phyloP scores from a whole-genome alignment of 1,139 yeast genomes.

The Hyphopichia khmerensis region DNA sequence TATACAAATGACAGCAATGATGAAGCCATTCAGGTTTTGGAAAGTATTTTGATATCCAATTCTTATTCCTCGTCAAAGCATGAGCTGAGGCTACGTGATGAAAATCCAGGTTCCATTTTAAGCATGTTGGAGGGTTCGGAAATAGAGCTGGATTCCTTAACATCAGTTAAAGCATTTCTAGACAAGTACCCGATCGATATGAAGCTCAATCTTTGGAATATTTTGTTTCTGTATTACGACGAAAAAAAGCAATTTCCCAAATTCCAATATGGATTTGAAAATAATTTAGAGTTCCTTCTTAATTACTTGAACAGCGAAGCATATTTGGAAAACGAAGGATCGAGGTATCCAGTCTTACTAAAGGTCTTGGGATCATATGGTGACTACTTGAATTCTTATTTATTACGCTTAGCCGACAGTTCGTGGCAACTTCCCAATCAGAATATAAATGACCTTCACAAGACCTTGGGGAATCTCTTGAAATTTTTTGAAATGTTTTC shows the following conservation, averaged over 20 bases:
- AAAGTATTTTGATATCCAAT: conserved; percentile 43
- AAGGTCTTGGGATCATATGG: conserved; percentile 34
- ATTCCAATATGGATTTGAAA: conserved; percentile 56
- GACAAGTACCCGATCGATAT: conserved; percentile 63
- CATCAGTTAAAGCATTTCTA: conserved; percentile 60
- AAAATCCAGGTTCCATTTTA: conserved; percentile 2
- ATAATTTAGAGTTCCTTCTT: conserved; percentile 36
- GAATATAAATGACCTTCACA: not conserved
- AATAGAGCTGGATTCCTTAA: conserved; percentile 22
- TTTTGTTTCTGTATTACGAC: conserved; percentile 62
- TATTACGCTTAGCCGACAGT: conserved; percentile 16
- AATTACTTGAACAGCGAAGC: conserved; percentile 13
- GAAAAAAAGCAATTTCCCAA: conserved; percentile 35
- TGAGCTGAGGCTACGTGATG: conserved; percentile 1
- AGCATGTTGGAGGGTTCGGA: conserved; percentile 4
- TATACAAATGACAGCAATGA: conserved; percentile 33
- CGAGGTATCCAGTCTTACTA: conserved; percentile 21
- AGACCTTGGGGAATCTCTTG: conserved; percentile 16
- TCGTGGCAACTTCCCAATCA: conserved; percentile 21
- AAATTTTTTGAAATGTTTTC: conserved; percentile 41
- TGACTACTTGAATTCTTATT: conserved; percentile 22
- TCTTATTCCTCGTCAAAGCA: not conserved
- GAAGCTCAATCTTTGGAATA: conserved; percentile 72
- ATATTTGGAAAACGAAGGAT: conserved; percentile 9
- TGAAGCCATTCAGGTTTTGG: conserved; percentile 54